Conservation (phyloP, 306 rosid species). For the Trifolium dubium region DNA sequence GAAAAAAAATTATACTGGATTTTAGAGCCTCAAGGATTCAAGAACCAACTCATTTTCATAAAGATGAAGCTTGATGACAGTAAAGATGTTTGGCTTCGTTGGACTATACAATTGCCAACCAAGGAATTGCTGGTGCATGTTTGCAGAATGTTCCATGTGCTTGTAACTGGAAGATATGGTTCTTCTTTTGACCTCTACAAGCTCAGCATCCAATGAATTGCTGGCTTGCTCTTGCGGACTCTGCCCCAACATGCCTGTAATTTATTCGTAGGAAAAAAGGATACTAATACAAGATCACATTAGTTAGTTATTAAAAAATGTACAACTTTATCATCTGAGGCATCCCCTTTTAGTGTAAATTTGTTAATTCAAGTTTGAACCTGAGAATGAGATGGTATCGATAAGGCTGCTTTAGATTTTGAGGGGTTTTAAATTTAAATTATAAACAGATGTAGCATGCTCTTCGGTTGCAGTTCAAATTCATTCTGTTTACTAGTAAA, state of each 20-base stretch:
- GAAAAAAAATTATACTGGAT: conserved; percentile 33
- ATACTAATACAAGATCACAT: conserved; percentile 36
- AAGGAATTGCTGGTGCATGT: conserved; percentile 42
- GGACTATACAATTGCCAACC: conserved; percentile 33
- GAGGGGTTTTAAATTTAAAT: conserved; percentile 7
- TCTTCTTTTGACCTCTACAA: conserved; percentile 39
- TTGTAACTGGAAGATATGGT: conserved; percentile 39
- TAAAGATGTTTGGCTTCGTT: conserved; percentile 35
- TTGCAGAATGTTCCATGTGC: conserved; percentile 42
- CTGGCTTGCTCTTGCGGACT: conserved; percentile 37
- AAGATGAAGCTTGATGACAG: conserved; percentile 44
- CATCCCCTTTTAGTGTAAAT: conserved; percentile 41
- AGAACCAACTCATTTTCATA: conserved; percentile 51
- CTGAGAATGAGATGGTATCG: conserved; percentile 20
- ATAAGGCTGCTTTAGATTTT: conserved; percentile 24
- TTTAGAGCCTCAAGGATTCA: conserved; percentile 71
- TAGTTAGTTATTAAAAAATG: conserved; percentile 39
- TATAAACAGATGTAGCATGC: conserved; percentile 8
- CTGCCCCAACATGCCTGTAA: conserved; percentile 47
- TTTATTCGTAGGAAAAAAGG: conserved; percentile 43
- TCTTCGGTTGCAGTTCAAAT: conserved; percentile 29
- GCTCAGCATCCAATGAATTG: conserved; percentile 39
- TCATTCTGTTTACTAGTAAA: conserved; percentile 4
- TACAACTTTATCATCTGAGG: conserved; percentile 42
- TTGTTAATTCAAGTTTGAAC: conserved; percentile 33